phyloP scores from a whole-genome alignment of 1,284 basidiomycete genomes.

The Rhodotorula glutinis region DNA sequence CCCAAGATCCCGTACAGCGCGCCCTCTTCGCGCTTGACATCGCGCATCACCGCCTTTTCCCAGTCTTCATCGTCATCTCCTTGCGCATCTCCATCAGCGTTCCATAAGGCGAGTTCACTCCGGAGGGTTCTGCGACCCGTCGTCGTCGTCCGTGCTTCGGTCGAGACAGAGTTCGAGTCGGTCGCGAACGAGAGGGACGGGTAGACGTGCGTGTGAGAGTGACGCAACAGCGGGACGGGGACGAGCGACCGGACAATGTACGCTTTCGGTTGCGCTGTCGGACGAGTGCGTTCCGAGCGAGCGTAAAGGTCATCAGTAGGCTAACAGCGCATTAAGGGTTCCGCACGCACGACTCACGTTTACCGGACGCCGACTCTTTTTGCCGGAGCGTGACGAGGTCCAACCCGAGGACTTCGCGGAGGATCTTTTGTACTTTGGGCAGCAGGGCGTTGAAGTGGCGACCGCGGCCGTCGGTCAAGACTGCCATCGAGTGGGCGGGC shows the following conservation, averaged over 20 bases:
- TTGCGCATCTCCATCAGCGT: conserved; percentile 1
- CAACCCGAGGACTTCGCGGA: conserved; percentile 32
- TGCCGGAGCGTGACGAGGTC: conserved; percentile 31
- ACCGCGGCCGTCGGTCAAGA: conserved; percentile 24
- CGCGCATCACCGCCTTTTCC: conserved; percentile 25
- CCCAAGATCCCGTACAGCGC: conserved; percentile 43
- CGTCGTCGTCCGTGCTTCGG: not conserved
- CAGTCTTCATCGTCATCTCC: conserved; percentile 1
- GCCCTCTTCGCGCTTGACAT: conserved; percentile 35
- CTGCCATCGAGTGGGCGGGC: conserved; percentile 3
- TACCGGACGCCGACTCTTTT: conserved; percentile 23
- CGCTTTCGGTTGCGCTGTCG: conserved; percentile 22
- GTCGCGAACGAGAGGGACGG: not conserved
- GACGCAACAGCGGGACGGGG: conserved; percentile 22
- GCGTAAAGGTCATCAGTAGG: no score
- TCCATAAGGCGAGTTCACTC: conserved; percentile 14
- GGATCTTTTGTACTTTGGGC: conserved; percentile 25
- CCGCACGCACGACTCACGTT: no score
- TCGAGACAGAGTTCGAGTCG: not conserved
- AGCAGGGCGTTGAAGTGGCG: conserved; percentile 28
- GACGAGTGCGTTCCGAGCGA: no score
- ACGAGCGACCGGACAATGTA: conserved; percentile 34
- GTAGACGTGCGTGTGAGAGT: conserved; percentile 4
- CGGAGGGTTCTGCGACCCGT: conserved; percentile 1
- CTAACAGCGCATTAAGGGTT: no score